These are phyloP conservation scores for Populus davidiana DNA, from an alignment of 345 rosid species.

Conservation along the genomic window DNA sequence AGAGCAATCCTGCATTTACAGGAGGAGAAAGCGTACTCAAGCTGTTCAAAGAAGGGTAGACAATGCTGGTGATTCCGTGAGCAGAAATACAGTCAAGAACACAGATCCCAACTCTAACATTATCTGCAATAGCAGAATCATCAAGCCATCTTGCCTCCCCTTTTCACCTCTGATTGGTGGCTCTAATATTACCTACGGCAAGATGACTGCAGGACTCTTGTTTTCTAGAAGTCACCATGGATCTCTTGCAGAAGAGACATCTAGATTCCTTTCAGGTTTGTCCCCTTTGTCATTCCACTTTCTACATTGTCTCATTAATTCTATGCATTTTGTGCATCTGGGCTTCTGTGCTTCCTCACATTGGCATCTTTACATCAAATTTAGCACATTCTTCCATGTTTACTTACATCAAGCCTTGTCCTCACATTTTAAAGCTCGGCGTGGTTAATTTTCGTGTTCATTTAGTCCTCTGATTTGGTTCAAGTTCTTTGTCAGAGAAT, in stretches of 20 bases:
- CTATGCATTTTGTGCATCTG: not conserved
- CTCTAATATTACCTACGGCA: not conserved
- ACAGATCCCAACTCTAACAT: not conserved
- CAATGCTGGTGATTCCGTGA: not conserved
- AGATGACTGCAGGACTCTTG: slow-evolving; percentile 14
- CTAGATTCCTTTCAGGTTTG: slow-evolving; percentile 38
- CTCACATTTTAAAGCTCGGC: too few relatives aligned
- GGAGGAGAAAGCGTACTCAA: slow-evolving; percentile 31
- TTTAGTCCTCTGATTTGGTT: too few relatives aligned
- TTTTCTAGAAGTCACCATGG: slow-evolving; percentile 22
- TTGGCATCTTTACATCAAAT: not conserved
- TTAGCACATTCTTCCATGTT: not conserved
- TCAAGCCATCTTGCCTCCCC: slow-evolving; percentile 7
- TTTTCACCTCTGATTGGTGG: slow-evolving; percentile 14
- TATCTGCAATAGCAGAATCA: slow-evolving; percentile 27
- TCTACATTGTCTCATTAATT: slow-evolving; percentile 1
- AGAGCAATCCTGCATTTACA: slow-evolving; percentile 38
- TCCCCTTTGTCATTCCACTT: slow-evolving; percentile 4
- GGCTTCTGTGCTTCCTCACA: slow-evolving; percentile 9
- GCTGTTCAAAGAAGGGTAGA: slow-evolving; percentile 22
- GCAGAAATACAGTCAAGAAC: not conserved
- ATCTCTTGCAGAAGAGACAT: slow-evolving; percentile 14
- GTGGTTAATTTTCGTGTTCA: too few relatives aligned
- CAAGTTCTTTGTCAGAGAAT: too few relatives aligned
- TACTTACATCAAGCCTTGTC: too few relatives aligned